Percentiles rank a stretch among this genome's conserved stretches.
These are phyloP conservation scores for Tremella fuciformis DNA, from an alignment of 768 basidiomycete species.

Conservation along the genomic window DNA sequence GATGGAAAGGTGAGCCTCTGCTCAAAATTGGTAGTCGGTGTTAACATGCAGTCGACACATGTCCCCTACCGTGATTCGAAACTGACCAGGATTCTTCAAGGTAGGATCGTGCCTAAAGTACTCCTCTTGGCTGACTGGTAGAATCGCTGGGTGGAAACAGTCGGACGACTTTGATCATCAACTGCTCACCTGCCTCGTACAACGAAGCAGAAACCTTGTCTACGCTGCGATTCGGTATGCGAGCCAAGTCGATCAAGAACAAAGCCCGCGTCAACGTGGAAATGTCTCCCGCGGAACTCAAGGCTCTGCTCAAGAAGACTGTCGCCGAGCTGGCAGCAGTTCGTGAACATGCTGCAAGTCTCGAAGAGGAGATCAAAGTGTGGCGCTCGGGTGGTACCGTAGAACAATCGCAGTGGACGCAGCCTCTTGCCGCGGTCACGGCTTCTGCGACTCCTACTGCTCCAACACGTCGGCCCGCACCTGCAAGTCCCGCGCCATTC, in stretches of 20 bases:
- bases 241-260: constrained; percentile 99
- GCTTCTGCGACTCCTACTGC: constrained; percentile 27
- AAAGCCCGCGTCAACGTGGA: constrained; percentile 98
- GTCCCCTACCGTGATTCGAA: constrained; percentile 99
- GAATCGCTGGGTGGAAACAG: constrained; percentile 52
- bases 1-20: constrained; percentile 73
- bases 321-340: constrained; percentile 78
- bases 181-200: constrained; percentile 92
- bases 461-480: constrained; percentile 54
- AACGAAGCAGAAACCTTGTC: constrained; percentile 95
- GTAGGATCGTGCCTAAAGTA: constrained; percentile 64
- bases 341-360: constrained; percentile 72
- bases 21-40: constrained; percentile 1
- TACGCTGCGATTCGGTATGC: constrained; percentile 98
- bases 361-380: constrained; percentile 84
- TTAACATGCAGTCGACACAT: constrained; percentile 70
- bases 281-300: constrained; percentile 89
- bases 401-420: constrained; percentile 76
- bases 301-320: constrained; percentile 82
- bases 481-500: constrained; percentile 62
- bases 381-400: constrained; percentile 88
- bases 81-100: constrained; percentile 97
- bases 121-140: constrained; percentile 3
- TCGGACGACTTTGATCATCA: constrained; percentile 90
- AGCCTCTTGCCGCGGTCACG: constrained; percentile 13